Base-by-base conservation (phyloP, 257 asterid species). In the Linderniella brevidens region DNA sequence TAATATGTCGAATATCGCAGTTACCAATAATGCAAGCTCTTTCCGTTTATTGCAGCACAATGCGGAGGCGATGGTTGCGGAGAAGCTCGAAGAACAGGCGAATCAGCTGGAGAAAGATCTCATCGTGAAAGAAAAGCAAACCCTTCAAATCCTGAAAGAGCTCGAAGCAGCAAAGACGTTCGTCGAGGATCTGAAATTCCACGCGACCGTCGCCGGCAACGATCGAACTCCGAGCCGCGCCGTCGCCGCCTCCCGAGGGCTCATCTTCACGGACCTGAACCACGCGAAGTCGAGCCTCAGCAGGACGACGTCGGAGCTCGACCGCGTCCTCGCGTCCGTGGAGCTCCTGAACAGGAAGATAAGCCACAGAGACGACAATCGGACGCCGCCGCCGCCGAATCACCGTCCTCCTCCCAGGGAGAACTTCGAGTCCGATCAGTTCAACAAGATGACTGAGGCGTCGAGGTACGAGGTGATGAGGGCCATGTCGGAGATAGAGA, bases 221-320 rank as follows among this genome's bases (percentile, higher is more conserved):
- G 9, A 9, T 10, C 43, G 15, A 39, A 1, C 15, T 39, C 9
- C 43, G 15, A 39, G 43, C 13, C 13, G 43, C 43, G 43, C 50
- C 75, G 35, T 70, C 75, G 46, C 85, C 1, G 61, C 79, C 10
- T 75, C 79, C 51, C 82, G 88, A 0, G 77, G 79, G 20, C 58
- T 63, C 54, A 80, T 78, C 52, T 55, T 83, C 35, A 39, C 69
- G 60, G 95, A 78, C 62, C 66, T 88, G 63, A 74, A 80, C 55
- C 90, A 74, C 64, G 97, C 98, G 10, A 86, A 86, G 57, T 40
- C 75, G 41, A 77, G 82, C 69, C 59, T 82, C 36, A 57, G 75
- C 0, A 75, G 68, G 58, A 78, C 94, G 4, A 80, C 95, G 0
- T 64, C 51, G 38, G 86, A 79, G 64, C 82, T 84, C 61, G 82